Evolutionary conservation across 1,284 basidiomycete genomes (phyloP), one percentile per base, ranked within the genome.

Genomic region (Moesziomyces parantarcticus): DNA sequence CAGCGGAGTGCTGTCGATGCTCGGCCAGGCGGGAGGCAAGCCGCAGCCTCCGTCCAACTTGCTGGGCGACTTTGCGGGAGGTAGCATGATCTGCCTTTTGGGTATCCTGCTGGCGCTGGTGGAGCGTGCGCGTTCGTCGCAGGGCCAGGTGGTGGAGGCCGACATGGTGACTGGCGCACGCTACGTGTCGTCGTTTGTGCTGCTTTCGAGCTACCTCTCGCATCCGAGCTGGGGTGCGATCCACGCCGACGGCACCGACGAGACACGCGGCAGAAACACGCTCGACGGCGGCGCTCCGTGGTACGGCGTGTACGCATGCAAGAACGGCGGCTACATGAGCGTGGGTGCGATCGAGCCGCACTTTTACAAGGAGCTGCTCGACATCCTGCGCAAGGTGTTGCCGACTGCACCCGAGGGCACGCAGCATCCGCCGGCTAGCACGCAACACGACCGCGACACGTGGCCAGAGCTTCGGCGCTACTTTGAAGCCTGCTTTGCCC

Each of bases 121-220:
- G 47, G 90, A 92, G 77, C 88, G 92, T 46, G 84, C 84, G 25
- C 86, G 83, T 53, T 91, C 88, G 66, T 89, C 86, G 5, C 77
- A 78, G 25, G 92, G 92, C 5, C 92, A 93, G 82, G 86, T 93
- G 8, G 89, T 94, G 42, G 87, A 91, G 61, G 86, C 88, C 2
- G 90, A 94, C 80, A 92, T 94, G 92, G 91, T 93, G 20, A 90
- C 91, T 11, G 92, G 92, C 0, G 86, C 90, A 2, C 89, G 92
- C 51, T 93, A 93, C 82, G 76, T 93, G 22, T 88, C 91, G 7
- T 88, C 89, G 2, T 93, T 90, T 70, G 88, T 91, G 8, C 86
- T 93, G 8, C 86, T 89, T 25, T 76, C 86, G 82, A 52, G 84
- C 69, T 40, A 79, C 71, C 21, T 87, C 85, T 26, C 80, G 68